Evolutionary conservation across 1,284 basidiomycete genomes (phyloP).

Genomic region (Ganoderma sinense): DNA sequence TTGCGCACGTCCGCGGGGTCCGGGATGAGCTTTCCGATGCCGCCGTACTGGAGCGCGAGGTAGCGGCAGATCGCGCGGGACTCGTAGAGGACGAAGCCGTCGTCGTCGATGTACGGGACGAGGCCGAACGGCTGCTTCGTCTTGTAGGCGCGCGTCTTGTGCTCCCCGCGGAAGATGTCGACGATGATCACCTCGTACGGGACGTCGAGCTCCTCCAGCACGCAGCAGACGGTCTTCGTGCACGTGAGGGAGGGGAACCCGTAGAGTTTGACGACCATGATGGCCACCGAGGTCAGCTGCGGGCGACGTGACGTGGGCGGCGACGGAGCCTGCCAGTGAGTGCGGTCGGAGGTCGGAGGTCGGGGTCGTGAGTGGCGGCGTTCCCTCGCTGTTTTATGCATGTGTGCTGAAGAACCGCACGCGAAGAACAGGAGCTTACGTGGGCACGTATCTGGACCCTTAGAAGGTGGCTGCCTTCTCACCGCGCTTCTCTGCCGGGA

Average conservation of each 20-base stretch:
- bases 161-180: slow-evolving; percentile 51
- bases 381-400: not conserved
- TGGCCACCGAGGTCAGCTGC: not conserved
- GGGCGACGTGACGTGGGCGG: slow-evolving; percentile 18
- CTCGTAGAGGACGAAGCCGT: slow-evolving; percentile 55
- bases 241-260: slow-evolving; percentile 51
- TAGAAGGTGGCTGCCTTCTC: not conserved
- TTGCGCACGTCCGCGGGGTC: slow-evolving; percentile 41
- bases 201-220: slow-evolving; percentile 59
- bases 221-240: slow-evolving; percentile 52
- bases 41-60: slow-evolving; percentile 51
- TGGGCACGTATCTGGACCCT: not conserved
- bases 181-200: slow-evolving; percentile 55
- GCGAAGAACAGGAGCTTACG: not conserved
- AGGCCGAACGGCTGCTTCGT: slow-evolving; percentile 69
- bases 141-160: slow-evolving; percentile 53
- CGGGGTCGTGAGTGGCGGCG: not conserved
- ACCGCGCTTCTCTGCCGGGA: not conserved
- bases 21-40: slow-evolving; percentile 45
- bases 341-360: not conserved
- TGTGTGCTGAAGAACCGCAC: not conserved
- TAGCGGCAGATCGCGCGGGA: slow-evolving; percentile 62
- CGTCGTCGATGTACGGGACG: slow-evolving; percentile 65
- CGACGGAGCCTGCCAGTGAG: too few species aligned
- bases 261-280: slow-evolving; percentile 62